Base-by-base conservation (phyloP, 2,329 filamentous ascomycete species). In the Aspergillus terreus region DNA sequence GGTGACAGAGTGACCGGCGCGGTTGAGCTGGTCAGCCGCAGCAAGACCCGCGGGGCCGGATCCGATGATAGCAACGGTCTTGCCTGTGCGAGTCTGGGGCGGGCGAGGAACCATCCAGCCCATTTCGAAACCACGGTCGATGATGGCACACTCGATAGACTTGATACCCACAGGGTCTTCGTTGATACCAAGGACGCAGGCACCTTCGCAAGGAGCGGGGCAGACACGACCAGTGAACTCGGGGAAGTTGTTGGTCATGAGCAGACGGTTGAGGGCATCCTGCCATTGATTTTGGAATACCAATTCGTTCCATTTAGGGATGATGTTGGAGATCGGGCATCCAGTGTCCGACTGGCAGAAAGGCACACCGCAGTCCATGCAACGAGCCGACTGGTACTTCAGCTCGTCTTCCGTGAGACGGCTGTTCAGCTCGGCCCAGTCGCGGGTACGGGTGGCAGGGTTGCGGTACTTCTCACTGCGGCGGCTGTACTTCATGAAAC, bases 201-300 rank as follows among this genome's bases (percentile, higher is more conserved):
- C 91, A 71, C 92, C 92, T 73, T 97, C 92, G 64, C 92, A 97
- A 72, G 92, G 92, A 66, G 92, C 92, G 53, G 92, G 92, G 74
- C 92, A 97, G 53, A 96, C 92, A 77, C 92, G 92, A 51, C 92
- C 92, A 62, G 92, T 97, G 72, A 96, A 96, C 70, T 97, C 92
- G 4, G 92, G 92, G 81, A 97, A 96, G 76, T 96, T 96, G 79
- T 97, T 96, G 59, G 92, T 96, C 88, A 95, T 92, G 49, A 96
- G 79, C 10, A 97, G 81, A 53, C 90, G 84, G 74, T 96, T 92
- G 4, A 96, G 83, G 21, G 92, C 92, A 72, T 96, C 92, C 61
- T 85, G 83, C 92, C 92, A 97, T 57, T 95, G 86, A 44, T 83
- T 81, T 52, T 84, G 77, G 66, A 82, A 83, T 0, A 95, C 83